These are phyloP conservation scores for Shiraia sp. DNA, from an alignment of 2,329 filamentous ascomycete species.

Conservation along the genomic window DNA sequence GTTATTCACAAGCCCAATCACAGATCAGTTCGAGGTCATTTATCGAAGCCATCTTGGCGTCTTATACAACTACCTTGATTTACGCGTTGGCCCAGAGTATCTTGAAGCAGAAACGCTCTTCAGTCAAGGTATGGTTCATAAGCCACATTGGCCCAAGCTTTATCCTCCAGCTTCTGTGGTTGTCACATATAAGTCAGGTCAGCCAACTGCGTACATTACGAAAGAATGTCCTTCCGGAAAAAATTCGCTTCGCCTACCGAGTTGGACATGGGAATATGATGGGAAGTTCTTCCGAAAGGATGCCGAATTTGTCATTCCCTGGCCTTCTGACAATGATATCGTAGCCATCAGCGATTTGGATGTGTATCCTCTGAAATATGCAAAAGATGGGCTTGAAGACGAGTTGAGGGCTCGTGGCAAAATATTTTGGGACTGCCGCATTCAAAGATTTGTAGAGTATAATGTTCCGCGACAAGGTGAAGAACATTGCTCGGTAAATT, in stretches of 20 bases:
- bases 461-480: background rate
- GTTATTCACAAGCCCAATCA: background rate
- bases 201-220: slow-evolving; percentile 2
- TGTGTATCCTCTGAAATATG: slow-evolving; percentile 3
- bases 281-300: slow-evolving; percentile 4
- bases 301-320: background rate
- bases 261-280: slow-evolving; percentile 9
- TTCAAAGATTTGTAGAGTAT: slow-evolving; percentile 1
- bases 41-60: background rate
- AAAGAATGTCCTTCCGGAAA: background rate
- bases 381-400: background rate
- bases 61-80: background rate
- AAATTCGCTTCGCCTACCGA: background rate
- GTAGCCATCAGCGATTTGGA: background rate
- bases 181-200: background rate
- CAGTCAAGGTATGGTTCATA: background rate
- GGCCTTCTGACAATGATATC: slow-evolving; percentile 2
- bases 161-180: slow-evolving; percentile 2
- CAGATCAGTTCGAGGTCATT: background rate
- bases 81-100: slow-evolving; percentile 1
- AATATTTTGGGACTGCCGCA: slow-evolving; percentile 5
- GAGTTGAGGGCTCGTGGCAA: slow-evolving; percentile 1
- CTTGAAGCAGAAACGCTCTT: slow-evolving; percentile 5
- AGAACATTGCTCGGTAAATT: slow-evolving; percentile 3
- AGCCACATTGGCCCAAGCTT: slow-evolving; percentile 6